These are phyloP conservation scores for Hanseniaspora meyeri DNA, from an alignment of 805 yeast genomes.

Conservation along the genomic window DNA sequence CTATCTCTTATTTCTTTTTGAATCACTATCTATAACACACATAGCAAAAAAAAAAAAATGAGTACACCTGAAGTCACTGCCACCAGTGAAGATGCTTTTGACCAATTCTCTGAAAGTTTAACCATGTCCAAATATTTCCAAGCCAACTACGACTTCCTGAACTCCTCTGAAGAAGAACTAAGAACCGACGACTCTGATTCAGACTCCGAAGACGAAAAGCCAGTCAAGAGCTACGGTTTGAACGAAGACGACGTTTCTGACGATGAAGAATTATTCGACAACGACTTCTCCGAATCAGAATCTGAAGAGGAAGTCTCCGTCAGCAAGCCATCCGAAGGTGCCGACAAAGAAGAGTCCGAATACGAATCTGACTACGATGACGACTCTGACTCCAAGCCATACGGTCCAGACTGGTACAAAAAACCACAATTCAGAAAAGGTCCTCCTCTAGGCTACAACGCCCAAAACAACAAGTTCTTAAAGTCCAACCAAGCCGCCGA, in stretches of 20 bases:
- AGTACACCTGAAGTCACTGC: background rate
- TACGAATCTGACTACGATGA: slow-evolving; percentile 33
- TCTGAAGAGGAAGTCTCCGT: slow-evolving; percentile 15
- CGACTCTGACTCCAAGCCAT: slow-evolving; percentile 32
- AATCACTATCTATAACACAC: background rate
- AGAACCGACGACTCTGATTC: slow-evolving; percentile 19
- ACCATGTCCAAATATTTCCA: slow-evolving; percentile 88
- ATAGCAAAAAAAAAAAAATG: background rate
- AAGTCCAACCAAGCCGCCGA: slow-evolving; percentile 23
- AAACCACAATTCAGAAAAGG: slow-evolving; percentile 31
- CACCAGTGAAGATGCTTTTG: background rate
- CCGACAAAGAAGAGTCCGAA: slow-evolving; percentile 26
- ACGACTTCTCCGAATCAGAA: slow-evolving; percentile 26
- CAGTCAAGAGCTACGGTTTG: slow-evolving; percentile 21
- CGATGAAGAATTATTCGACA: slow-evolving; percentile 20
- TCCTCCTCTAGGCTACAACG: slow-evolving; percentile 21
- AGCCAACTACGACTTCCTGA: slow-evolving; percentile 35
- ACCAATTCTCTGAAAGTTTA: background rate
- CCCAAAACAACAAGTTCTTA: slow-evolving; percentile 24
- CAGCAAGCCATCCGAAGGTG: slow-evolving; percentile 21
- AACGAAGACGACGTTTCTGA: slow-evolving; percentile 28
- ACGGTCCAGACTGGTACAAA: slow-evolving; percentile 36
- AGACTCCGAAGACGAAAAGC: slow-evolving; percentile 25
- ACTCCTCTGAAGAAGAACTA: slow-evolving; percentile 33
- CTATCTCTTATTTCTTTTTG: too few relatives aligned